Base-by-base conservation (phyloP, 352 stramenopile species). In the Phytophthora nicotianae region DNA sequence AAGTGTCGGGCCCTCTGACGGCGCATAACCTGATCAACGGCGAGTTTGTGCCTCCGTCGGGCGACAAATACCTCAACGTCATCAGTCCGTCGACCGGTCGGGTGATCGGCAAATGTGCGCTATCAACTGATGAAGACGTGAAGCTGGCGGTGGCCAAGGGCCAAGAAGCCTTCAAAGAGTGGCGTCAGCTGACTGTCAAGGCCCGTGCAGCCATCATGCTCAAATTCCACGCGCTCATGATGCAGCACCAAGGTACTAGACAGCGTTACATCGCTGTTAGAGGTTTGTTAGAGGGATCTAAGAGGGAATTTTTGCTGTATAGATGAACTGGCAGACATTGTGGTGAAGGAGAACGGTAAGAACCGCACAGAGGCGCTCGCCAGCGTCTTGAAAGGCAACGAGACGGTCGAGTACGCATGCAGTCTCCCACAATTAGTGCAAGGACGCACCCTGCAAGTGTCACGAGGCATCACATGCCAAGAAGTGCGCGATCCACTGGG, bases 361-460 rank as follows among this genome's bases (percentile, higher is more conserved):
- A 99, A 99, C 78, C 94, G 97, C 21, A 97, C 92, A 27, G 97
- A 99, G 73, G 97, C 96, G 19, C 77, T 98, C 35, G 97, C 97
- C 5, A 97, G 96, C 68, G 94, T 99, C 10, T 77, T 97, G 41
- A 99, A 99, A 75, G 97, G 95, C 16, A 99, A 98, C 63, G 97
- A 99, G 74, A 99, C 96, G 0, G 95, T 99, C 23, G 97, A 99
- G 77, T 99, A 98, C 70, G 96, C 97, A 4, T 98, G 95, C 70
- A 93, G 77, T 49, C 58, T 98, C 60, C 93, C 94, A 20, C 93
- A 98, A 65, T 61, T 98, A 20, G 81, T 83, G 17, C 90, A 98
- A 68, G 97, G 97, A 14, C 91, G 88, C 8, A 83, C 82, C 73
- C 49, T 98, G 47, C 68, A 91, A 63, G 81, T 97, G n/a, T 90